Conservation (phyloP, 2,329 filamentous ascomycete species). For the Aspergillus sergii region DNA sequence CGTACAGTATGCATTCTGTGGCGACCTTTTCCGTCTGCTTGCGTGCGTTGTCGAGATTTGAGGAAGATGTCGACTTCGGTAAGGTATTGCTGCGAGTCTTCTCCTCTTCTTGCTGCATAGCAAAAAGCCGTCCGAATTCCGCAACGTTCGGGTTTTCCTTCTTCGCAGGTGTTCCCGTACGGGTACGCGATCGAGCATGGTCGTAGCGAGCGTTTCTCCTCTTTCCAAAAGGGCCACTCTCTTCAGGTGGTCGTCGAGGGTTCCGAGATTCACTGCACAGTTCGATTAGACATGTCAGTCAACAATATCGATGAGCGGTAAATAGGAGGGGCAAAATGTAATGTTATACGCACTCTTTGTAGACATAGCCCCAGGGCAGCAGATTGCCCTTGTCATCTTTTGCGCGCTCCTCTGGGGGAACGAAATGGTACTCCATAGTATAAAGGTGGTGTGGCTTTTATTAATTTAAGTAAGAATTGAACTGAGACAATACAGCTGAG, state of each 20-base stretch:
- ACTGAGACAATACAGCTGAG: neutral
- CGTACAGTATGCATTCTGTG: conserved; percentile 82
- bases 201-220: conserved; percentile 49
- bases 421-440: conserved; percentile 66
- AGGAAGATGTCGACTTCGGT: conserved; percentile 43
- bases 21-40: conserved; percentile 55
- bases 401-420: conserved; percentile 64
- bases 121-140: conserved; percentile 50
- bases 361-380: conserved; percentile 66
- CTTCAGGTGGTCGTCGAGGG: conserved; percentile 57
- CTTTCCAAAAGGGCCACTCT: conserved; percentile 65
- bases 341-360: conserved; percentile 57
- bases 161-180: conserved; percentile 60
- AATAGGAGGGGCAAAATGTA: too few species aligned
- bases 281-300: neutral
- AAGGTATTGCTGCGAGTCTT: conserved; percentile 34
- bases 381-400: conserved; percentile 60
- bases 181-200: conserved; percentile 53
- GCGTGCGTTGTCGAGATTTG: conserved; percentile 43
- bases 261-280: conserved; percentile 48
- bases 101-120: conserved; percentile 49
- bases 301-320: neutral
- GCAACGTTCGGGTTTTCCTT: conserved; percentile 58
- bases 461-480: neutral
- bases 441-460: neutral